phyloP scores from a whole-genome alignment of 2,329 filamentous ascomycete genomes.

The Conoideocrella luteorostrata region DNA sequence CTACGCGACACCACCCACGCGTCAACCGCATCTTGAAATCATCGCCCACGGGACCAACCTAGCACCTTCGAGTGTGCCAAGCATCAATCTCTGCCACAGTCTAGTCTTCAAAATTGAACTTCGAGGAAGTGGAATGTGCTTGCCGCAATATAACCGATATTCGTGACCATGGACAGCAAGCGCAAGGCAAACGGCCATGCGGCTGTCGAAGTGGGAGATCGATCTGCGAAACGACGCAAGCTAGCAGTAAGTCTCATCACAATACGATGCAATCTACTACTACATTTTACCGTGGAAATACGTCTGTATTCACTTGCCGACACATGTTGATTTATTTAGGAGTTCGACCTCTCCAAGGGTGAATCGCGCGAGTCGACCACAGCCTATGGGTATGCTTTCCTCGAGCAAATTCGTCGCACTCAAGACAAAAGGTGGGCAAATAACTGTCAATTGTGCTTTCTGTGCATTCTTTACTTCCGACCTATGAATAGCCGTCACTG shows the following conservation, averaged over 20 bases:
- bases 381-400: conserved; percentile 63
- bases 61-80: neutral
- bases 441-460: neutral
- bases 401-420: conserved; percentile 68
- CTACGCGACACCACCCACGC: conserved; percentile 16
- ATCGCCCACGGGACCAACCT: neutral
- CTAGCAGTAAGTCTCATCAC: conserved; percentile 36
- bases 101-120: conserved; percentile 9
- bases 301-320: neutral
- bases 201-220: conserved; percentile 42
- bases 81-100: conserved; percentile 5
- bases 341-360: conserved; percentile 43
- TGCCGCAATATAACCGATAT: conserved; percentile 16
- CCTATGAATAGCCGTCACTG: too few relatives aligned
- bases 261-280: neutral
- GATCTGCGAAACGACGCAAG: conserved; percentile 50
- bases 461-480: too few relatives aligned
- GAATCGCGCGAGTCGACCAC: conserved; percentile 66
- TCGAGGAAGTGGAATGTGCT: conserved; percentile 26
- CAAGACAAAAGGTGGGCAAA: conserved; percentile 84
- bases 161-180: conserved; percentile 47
- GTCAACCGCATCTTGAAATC: conserved; percentile 12
- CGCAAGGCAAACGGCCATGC: conserved; percentile 46
- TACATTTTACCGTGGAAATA: neutral
- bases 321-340: conserved; percentile 16